Base-by-base conservation (phyloP, 1,139 yeast genomes). In the Suhomyces panamericanus region DNA sequence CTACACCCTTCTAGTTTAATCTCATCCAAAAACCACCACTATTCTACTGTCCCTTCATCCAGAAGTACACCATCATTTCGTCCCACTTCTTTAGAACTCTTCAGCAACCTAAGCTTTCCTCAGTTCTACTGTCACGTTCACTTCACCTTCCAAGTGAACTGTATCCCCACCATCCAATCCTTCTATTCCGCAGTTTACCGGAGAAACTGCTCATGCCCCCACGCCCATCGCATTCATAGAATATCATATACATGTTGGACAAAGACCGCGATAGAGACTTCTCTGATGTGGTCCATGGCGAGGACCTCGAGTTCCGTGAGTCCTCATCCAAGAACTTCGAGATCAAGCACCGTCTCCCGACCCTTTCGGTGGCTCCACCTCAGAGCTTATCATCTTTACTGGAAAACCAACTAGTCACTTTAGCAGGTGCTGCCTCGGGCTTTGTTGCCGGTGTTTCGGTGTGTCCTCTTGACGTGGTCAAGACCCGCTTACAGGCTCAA, bases 391-490 rank as follows among this genome's bases (percentile, higher is more conserved):
- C 43, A 7, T 27, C 30, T 3, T 34, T 49, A 10, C 39, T 38
- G 39, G 55, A 53, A 9, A 61, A 62, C 41, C 77, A 74, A 54
- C 54, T 73, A 34, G 69, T 73, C 13, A 71, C 78, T 37, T 39
- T 70, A 16, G 65, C 77, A 6, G 77, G 77, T 4, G 77, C 77
- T 3, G 70, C 73, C 3, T 68, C 77, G 4, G 79, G 78, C 11
- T 72, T 74, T 47, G 54, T 74, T 24, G 75, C 78, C 0, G 79
- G 79, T 2, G 67, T 73, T 5, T 69, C 70, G 11, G 78, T 74
- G 3, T 73, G 78, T 51, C 79, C 79, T 1, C 58, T 74, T 16
- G 79, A 74, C 50, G 79, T 74, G 34, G 69, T 73, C 17, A 74
- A 74, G 52, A 74, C 79, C 1, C 56, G 78, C 46, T 63, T 73